Evolutionary conservation across 768 basidiomycete genomes (phyloP).

Genomic region (Macrolepiota fuliginosa): DNA sequence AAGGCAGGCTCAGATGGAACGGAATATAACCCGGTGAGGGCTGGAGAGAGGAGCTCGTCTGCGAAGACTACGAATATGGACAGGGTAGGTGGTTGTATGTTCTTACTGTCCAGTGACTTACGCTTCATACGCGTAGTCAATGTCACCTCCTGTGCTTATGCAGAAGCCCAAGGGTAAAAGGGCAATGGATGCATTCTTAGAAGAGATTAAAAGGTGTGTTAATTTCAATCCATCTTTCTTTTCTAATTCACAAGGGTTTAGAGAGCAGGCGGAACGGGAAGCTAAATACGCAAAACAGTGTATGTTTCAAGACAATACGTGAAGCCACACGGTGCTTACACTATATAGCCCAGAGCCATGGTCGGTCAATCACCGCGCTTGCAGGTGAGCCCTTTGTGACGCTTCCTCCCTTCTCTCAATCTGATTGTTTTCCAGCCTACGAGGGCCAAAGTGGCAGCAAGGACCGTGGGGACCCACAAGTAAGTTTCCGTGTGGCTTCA

Average conservation of each 20-base stretch:
- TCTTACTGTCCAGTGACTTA: not conserved
- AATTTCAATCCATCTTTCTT: not conserved
- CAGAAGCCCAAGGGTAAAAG: constrained; percentile 90
- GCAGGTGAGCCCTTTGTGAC: constrained; percentile 38
- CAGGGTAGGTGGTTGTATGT: constrained; percentile 15
- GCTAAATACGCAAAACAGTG: constrained; percentile 74
- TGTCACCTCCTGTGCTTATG: constrained; percentile 52
- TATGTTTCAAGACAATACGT: constrained; percentile 24
- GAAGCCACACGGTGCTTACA: not conserved
- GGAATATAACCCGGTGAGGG: constrained; percentile 31
- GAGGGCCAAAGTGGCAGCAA: constrained; percentile 90
- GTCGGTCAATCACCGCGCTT: constrained; percentile 85
- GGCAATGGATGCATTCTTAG: constrained; percentile 94
- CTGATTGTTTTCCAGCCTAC: constrained; percentile 47
- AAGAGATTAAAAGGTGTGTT: constrained; percentile 88
- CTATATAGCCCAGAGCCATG: constrained; percentile 34
- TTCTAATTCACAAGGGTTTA: constrained; percentile 27
- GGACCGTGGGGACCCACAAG: constrained; percentile 86
- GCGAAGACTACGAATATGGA: constrained; percentile 5
- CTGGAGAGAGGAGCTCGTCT: constrained; percentile 1
- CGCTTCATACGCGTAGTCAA: constrained; percentile 35
- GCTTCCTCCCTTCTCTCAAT: not conserved
- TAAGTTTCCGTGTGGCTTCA: constrained; percentile 28
- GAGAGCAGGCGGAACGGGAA: constrained; percentile 92
- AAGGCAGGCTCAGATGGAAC: constrained; percentile 52